Base-by-base conservation (phyloP, 306 rosid genomes). In the Vigna radiata region DNA sequence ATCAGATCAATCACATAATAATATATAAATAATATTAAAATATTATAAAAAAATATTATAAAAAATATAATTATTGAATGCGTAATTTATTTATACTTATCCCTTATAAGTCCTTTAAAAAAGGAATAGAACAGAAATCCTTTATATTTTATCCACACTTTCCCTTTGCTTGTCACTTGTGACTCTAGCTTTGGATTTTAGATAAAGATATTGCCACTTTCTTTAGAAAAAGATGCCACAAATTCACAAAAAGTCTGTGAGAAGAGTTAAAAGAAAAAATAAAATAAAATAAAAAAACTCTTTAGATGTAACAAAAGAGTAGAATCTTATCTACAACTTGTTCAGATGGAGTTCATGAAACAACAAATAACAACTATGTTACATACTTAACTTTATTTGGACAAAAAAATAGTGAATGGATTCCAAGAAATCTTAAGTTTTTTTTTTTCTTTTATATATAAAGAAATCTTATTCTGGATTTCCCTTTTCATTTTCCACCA, bases 161-260 rank as follows among this genome's bases (percentile, higher is more conserved):
- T 62, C 79, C 8, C 59, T 75, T 75, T 75, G 70, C 54, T 50
- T 76, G 64, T 64, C 72, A 36, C 11, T 63, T 17, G 18, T 15
- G 18, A 49, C 29, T 5, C 17, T 49, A 16, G 69, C 10, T 31
- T 4, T 47, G 71, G 61, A 56, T 4, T 70, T 61, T 46, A 39
- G 37, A 56, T 36, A 48, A 18, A 33, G 63, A 18, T 25, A 14
- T 15, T 63, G 4, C 3, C 14, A 37, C 31, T 76, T 33, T 19
- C 6, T 21, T 50, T 50, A 36, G 53, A 16, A 60, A 60, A 76
- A 53, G 65, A 48, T 62, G 37, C 70, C 70, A 10, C 44, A 59
- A 46, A 41, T 27, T 25, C 69, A 44, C 29, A 15, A 60, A 48
- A 73, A 27, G 15, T 9, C 48, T 46, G 16, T 31, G 50, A 62